Percentiles rank a stretch among this genome's conserved stretches.
Evolutionary conservation across 495 filamentous ascomycete genomes (phyloP).

Genomic region (Aspergillus asperescens): DNA sequence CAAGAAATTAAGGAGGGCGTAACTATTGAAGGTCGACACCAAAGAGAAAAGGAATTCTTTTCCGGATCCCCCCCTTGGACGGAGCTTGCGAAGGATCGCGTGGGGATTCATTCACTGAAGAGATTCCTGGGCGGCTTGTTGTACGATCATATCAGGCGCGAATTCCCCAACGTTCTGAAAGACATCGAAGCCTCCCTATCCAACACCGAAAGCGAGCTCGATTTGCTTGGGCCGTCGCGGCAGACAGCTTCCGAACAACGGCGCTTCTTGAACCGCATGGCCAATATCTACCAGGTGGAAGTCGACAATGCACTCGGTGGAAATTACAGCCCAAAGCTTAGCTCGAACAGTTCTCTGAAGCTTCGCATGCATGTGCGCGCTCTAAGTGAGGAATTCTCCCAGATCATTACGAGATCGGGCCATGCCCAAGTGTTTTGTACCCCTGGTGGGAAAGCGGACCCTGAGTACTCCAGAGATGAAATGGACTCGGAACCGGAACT

Average conservation of each 20-base stretch:
- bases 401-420: conserved; percentile 25
- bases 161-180: conserved; percentile 29
- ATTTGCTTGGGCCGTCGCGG: conserved; percentile 25
- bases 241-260: conserved; percentile 31
- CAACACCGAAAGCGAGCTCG: conserved; percentile 18
- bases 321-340: conserved; percentile 19
- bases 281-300: conserved; percentile 26
- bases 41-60: conserved; percentile 38
- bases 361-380: conserved; percentile 34
- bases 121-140: conserved; percentile 19
- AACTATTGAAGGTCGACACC: conserved; percentile 23
- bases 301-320: conserved; percentile 25
- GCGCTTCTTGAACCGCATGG: conserved; percentile 26
- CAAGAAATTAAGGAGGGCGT: conserved; percentile 32
- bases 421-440: conserved; percentile 23
- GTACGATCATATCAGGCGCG: conserved; percentile 25
- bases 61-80: conserved; percentile 29
- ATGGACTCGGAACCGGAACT: too few relatives aligned
- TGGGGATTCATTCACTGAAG: conserved; percentile 23
- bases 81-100: conserved; percentile 26
- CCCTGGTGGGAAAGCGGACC: conserved; percentile 18
- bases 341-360: conserved; percentile 15
- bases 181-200: conserved; percentile 22
- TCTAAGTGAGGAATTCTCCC: conserved; percentile 24
- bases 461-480: not conserved